Evolutionary conservation across 202 grass and related monocot species (phyloP).

Genomic region (Schoenoplectus triqueter): DNA sequence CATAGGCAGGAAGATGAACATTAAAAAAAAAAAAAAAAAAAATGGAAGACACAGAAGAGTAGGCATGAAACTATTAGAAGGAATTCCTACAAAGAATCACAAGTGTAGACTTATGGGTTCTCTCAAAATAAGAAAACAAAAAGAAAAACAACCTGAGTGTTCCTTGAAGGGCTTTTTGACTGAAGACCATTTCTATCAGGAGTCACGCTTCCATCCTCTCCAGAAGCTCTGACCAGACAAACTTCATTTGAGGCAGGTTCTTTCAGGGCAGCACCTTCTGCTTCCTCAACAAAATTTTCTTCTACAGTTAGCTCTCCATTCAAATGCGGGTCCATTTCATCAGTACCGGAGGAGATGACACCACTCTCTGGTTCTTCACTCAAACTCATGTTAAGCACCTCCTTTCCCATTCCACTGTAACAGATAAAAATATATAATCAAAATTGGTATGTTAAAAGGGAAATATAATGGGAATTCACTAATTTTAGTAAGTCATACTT

Average conservation of each 20-base stretch:
- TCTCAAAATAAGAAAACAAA: not conserved
- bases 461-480: not conserved
- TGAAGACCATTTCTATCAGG: constrained; percentile 28
- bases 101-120: not conserved
- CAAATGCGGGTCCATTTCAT: not conserved
- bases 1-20: not conserved
- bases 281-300: constrained; percentile 31
- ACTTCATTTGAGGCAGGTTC: constrained; percentile 19
- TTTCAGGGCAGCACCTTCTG: constrained; percentile 11
- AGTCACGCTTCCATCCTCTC: constrained; percentile 24
- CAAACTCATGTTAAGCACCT: constrained; percentile 30
- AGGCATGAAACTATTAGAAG: constrained; percentile 1
- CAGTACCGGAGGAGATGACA: constrained; percentile 14
- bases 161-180: constrained; percentile 25
- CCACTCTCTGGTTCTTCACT: constrained; percentile 23
- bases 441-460: not conserved
- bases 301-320: constrained; percentile 11
- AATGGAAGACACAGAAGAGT: not conserved
- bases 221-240: not conserved
- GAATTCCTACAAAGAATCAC: not conserved
- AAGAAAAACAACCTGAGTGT: constrained; percentile 38
- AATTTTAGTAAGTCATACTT: not conserved
- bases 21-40: not conserved
- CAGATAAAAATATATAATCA: not conserved
- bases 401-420: constrained; percentile 34